phyloP scores from a whole-genome alignment of 1,139 yeast genomes.

The Eremothecium gossypii region DNA sequence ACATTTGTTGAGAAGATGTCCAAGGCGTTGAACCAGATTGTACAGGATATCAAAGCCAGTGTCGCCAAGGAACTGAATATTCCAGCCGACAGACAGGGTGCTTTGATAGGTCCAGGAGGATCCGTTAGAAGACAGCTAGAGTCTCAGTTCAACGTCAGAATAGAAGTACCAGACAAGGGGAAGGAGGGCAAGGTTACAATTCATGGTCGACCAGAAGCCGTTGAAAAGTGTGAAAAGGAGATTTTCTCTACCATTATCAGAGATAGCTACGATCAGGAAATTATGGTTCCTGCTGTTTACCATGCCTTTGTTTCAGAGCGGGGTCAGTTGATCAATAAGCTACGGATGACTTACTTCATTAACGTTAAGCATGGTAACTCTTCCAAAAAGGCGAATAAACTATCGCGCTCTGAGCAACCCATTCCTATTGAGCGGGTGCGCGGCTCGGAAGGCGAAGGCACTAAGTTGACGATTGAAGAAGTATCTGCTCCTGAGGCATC shows the following conservation, averaged over 20 bases:
- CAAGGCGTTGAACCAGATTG: constrained; percentile 53
- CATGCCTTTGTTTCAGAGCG: constrained; percentile 60
- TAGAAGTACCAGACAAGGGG: constrained; percentile 61
- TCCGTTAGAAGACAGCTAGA: constrained; percentile 64
- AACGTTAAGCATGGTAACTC: constrained; percentile 54
- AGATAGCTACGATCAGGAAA: constrained; percentile 34
- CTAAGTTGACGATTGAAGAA: constrained; percentile 40
- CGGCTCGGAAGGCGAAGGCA: constrained; percentile 36
- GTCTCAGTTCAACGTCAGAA: constrained; percentile 52
- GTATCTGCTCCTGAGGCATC: constrained; percentile 21
- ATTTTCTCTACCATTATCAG: constrained; percentile 41
- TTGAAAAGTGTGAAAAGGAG: constrained; percentile 49
- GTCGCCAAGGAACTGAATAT: constrained; percentile 50
- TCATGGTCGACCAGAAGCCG: constrained; percentile 53
- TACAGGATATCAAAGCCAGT: constrained; percentile 56
- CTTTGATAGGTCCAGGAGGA: constrained; percentile 79
- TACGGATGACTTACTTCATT: constrained; percentile 47
- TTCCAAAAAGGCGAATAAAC: constrained; percentile 41
- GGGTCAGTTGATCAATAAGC: constrained; percentile 54
- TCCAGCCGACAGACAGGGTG: constrained; percentile 67
- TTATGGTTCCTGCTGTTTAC: constrained; percentile 48
- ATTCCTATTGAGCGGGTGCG: constrained; percentile 45
- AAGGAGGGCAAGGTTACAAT: constrained; percentile 37
- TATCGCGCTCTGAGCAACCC: constrained; percentile 35
- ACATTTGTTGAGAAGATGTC: constrained; percentile 62